Evolutionary conservation across 2,329 filamentous ascomycete species (phyloP), one percentile per base, ranked within the genome.

Genomic region (Stachybotrys chartarum): DNA sequence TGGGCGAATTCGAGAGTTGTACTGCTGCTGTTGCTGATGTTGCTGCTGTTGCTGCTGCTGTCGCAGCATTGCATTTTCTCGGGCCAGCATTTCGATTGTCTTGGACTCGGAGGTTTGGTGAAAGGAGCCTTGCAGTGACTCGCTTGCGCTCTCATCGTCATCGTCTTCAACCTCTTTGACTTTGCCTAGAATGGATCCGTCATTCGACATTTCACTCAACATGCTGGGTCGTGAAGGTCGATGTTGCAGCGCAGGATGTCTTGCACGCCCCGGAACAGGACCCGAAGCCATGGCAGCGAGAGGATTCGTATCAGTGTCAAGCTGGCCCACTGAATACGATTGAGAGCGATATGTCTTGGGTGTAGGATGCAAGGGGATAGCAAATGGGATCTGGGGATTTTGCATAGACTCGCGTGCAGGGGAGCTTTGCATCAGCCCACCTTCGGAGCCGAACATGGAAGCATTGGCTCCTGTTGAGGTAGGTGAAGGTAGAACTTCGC

Each of bases 341-440:
- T 97, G 91, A 6, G 94, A 99, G 48, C 94, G 86, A 64, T 96
- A 94, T 1, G 90, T 91, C 71, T 97, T 97, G 1, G 90, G 90
- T 0, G 90, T 94, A 1, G 93, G 91, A 59, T 96, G 90, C 18
- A 96, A 78, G 5, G 91, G 91, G 61, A 96, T 95, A 7, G 89
- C 82, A 65, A 96, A 96, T 1, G 91, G 90, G 54, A 96, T 88
- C 59, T 93, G 84, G 61, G 78, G 71, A 58, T 81, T 86, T 47
- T 76, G 75, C 39, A 70, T 79, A 62, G 70, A 79, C 62, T 81
- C 81, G 66, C 77, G 78, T 50, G 75, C 77, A 50, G 76, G 76
- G 42, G 81, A 79, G 0, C 77, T 75, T 62, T 83, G 80, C 14
- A 75, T 66, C 44, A 76, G 62, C 24, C 69, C 70, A 53, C 64